A percentile compares a stretch with the other conserved stretches of the same genome.
These are phyloP conservation scores for Thalassiosira delicatula DNA, from an alignment of 352 stramenopile genomes.

Conservation along the genomic window DNA sequence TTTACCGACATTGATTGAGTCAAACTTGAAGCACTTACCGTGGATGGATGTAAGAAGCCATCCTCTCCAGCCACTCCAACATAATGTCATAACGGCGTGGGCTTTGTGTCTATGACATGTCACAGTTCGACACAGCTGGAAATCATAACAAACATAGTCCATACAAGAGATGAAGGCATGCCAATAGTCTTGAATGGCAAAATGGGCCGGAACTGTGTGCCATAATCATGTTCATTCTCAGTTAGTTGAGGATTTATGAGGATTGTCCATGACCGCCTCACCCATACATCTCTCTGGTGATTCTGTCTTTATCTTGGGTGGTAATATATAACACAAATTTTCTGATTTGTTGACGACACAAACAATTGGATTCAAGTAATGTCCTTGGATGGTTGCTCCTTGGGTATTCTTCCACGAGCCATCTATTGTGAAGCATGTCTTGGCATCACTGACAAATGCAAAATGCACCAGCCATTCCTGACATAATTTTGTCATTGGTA, in stretches of 20 bases:
- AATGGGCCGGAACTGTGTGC: neutral
- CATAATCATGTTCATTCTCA: slow-evolving; percentile 8
- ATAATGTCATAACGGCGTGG: neutral
- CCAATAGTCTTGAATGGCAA: neutral
- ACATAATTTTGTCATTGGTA: neutral
- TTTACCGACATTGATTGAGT: slow-evolving; percentile 1
- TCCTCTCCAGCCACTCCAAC: slow-evolving; percentile 5
- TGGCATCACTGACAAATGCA: slow-evolving; percentile 5
- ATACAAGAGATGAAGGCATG: neutral
- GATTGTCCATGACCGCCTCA: neutral
- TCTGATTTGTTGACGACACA: neutral
- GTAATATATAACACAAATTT: slow-evolving; percentile 23
- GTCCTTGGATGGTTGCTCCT: slow-evolving; percentile 2
- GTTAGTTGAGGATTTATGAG: neutral
- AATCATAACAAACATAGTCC: slow-evolving; percentile 6
- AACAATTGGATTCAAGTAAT: neutral
- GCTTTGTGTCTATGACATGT: neutral
- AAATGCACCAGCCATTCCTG: slow-evolving; percentile 3
- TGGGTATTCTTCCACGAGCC: neutral
- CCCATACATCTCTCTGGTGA: neutral
- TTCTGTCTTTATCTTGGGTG: neutral
- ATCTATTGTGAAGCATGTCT: slow-evolving; percentile 1
- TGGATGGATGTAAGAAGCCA: slow-evolving; percentile 3
- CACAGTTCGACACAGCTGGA: neutral
- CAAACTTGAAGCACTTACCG: neutral